Evolutionary conservation across 306 rosid species (phyloP).

Genomic region (Ceratonia siliqua): DNA sequence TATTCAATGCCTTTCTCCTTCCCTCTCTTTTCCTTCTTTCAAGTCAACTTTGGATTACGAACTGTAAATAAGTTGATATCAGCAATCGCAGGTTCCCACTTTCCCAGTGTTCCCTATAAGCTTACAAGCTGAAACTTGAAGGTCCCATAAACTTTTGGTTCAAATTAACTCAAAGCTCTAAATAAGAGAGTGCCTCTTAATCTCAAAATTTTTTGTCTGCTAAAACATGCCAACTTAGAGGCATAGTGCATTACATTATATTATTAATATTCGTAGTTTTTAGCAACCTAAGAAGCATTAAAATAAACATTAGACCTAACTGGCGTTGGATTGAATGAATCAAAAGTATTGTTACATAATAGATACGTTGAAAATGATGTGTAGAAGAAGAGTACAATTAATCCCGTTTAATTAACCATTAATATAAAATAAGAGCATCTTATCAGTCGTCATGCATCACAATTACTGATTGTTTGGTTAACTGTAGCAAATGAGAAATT

Average conservation of each 20-base stretch:
- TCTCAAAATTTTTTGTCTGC: too few species aligned
- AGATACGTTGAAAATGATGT: slow-evolving; percentile 48
- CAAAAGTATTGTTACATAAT: slow-evolving; percentile 31
- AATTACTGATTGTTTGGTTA: slow-evolving; percentile 33
- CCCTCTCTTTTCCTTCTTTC: too few species aligned
- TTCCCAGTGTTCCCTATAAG: too few species aligned
- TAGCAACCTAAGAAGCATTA: slow-evolving; percentile 40
- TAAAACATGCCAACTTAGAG: slow-evolving; percentile 12
- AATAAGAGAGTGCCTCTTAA: too few species aligned
- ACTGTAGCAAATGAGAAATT: slow-evolving; percentile 37
- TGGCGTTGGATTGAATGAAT: slow-evolving; percentile 47
- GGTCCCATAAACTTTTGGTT: too few species aligned
- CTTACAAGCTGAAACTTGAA: too few species aligned
- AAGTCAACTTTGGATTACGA: too few species aligned
- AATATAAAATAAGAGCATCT: slow-evolving; percentile 19
- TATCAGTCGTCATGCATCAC: slow-evolving; percentile 29
- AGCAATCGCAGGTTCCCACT: too few species aligned
- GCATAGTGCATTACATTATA: background rate
- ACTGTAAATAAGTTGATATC: too few species aligned
- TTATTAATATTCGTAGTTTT: background rate
- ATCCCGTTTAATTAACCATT: background rate
- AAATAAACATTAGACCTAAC: slow-evolving; percentile 53
- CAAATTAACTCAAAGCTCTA: too few species aligned
- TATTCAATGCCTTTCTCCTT: too few species aligned
- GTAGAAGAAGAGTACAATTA: background rate